phyloP scores from a whole-genome alignment of 2,329 filamentous ascomycete species.

The Cordyceps cicadae region DNA sequence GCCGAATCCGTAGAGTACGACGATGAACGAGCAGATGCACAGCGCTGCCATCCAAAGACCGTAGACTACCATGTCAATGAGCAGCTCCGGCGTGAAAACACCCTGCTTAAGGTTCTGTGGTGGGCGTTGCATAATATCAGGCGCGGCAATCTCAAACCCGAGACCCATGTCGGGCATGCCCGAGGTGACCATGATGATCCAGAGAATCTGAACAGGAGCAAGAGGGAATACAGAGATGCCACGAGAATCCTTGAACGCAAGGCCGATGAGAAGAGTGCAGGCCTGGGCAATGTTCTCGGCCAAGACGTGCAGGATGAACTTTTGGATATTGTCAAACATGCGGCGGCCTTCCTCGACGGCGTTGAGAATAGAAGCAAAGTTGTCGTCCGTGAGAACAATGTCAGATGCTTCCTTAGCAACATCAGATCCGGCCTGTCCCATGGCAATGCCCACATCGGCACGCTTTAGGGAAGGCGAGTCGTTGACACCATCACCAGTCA shows the following conservation, averaged over 20 bases:
- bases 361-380: constrained; percentile 63
- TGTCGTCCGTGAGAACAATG: constrained; percentile 65
- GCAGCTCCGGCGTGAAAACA: constrained; percentile 57
- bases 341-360: constrained; percentile 63
- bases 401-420: constrained; percentile 61
- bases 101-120: constrained; percentile 51
- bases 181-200: constrained; percentile 74
- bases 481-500: constrained; percentile 64
- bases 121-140: constrained; percentile 61
- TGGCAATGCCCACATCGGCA: constrained; percentile 60
- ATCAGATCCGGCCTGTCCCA: constrained; percentile 60
- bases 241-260: constrained; percentile 58
- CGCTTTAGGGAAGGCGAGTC: constrained; percentile 57
- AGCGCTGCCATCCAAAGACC: constrained; percentile 59
- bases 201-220: constrained; percentile 65
- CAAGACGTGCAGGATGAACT: constrained; percentile 60
- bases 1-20: constrained; percentile 44
- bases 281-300: constrained; percentile 64
- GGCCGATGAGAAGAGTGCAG: constrained; percentile 57
- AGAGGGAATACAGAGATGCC: constrained; percentile 62
- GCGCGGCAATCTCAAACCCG: constrained; percentile 60
- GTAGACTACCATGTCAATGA: constrained; percentile 59
- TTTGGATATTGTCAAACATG: constrained; percentile 68
- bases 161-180: constrained; percentile 68
- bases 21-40: constrained; percentile 43